phyloP scores from a whole-genome alignment of 768 basidiomycete species.

The Crepidotus variabilis region DNA sequence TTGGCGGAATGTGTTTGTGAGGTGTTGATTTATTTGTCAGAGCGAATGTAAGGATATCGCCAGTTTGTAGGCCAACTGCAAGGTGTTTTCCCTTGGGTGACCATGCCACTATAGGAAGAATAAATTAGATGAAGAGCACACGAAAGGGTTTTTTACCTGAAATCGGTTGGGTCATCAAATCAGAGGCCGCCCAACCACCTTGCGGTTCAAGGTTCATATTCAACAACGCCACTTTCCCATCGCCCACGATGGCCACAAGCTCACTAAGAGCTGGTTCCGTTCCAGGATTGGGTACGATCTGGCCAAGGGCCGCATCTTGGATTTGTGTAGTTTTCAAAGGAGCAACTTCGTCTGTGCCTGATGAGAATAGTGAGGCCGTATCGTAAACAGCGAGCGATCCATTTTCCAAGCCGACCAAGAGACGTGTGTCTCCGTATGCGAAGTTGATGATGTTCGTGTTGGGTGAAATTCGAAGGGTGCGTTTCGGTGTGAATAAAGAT shows the following conservation, averaged over 20 bases:
- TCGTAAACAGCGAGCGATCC: conserved; percentile 64
- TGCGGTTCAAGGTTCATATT: conserved; percentile 50
- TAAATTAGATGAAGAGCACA: conserved; percentile 4
- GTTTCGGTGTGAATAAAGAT: conserved; percentile 44
- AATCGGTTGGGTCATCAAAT: conserved; percentile 46
- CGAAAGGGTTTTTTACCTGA: conserved; percentile 32
- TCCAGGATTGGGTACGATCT: conserved; percentile 66
- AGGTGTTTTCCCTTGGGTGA: conserved; percentile 86
- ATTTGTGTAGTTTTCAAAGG: conserved; percentile 49
- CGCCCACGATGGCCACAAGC: conserved; percentile 53
- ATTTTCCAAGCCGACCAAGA: conserved; percentile 55
- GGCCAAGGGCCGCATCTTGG: conserved; percentile 41
- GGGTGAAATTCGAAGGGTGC: conserved; percentile 39
- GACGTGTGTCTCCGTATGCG: conserved; percentile 53
- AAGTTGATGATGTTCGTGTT: conserved; percentile 55
- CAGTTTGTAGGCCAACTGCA: conserved; percentile 66
- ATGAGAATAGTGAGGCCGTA: conserved; percentile 45
- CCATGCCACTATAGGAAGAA: conserved; percentile 59
- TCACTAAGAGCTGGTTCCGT: conserved; percentile 46
- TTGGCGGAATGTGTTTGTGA: conserved; percentile 62
- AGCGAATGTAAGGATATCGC: conserved; percentile 68
- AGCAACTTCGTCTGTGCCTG: conserved; percentile 35
- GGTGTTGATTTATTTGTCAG: conserved; percentile 48
- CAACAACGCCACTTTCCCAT: conserved; percentile 54
- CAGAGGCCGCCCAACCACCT: conserved; percentile 53